Percentiles rank a stretch among this genome's conserved stretches.
These are phyloP conservation scores for Ganoderma lucidum DNA, from an alignment of 1,284 basidiomycete species.

Conservation along the genomic window DNA sequence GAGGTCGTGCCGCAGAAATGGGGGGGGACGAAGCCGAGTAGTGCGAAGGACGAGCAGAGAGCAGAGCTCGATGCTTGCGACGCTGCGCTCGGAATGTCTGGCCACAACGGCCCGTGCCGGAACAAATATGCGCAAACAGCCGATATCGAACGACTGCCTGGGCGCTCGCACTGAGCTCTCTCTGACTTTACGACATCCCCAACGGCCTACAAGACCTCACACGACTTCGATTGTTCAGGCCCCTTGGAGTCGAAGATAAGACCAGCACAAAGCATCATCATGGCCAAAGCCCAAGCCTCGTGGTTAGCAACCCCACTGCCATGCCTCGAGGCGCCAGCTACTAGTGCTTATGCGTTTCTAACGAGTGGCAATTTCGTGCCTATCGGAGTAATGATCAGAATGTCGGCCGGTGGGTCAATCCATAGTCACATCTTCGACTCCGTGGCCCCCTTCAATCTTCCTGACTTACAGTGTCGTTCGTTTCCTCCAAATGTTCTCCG, in stretches of 20 bases:
- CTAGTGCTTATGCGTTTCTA: not conserved
- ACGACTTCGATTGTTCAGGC: not conserved
- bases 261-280: not conserved
- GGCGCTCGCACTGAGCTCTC: not conserved
- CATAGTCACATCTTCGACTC: not conserved
- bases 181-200: not conserved
- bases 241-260: not conserved
- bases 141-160: not conserved
- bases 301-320: not conserved
- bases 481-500: not conserved
- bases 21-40: not conserved
- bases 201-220: not conserved
- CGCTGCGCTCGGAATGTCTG: not conserved
- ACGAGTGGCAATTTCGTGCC: not conserved
- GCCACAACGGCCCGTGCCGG: not conserved
- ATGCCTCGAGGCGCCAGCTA: not conserved
- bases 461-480: not conserved
- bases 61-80: not conserved
- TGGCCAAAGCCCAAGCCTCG: not conserved
- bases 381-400: not conserved
- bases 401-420: not conserved
- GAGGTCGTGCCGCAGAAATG: not conserved
- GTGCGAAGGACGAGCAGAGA: not conserved
- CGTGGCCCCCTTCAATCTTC: not conserved
- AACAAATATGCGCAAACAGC: not conserved